Conservation (phyloP, 129 eudicot species). For the sunflower (Helianthus annuus) region DNA sequence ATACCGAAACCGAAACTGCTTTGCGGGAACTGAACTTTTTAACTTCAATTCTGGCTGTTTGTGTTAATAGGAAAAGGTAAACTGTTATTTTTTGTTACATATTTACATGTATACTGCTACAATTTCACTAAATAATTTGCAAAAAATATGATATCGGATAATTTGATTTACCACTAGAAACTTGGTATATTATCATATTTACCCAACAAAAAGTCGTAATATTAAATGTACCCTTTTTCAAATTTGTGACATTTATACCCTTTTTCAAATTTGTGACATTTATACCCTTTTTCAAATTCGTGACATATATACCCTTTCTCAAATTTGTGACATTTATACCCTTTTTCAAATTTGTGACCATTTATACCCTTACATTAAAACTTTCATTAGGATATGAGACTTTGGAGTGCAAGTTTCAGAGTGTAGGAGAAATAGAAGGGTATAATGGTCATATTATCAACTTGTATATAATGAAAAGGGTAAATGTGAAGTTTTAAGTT, state of each 20-base stretch:
- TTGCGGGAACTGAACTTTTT: conserved; percentile 79
- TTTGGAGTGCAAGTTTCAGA: neutral
- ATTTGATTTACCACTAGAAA: neutral
- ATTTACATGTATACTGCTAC: neutral
- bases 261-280: too few relatives aligned
- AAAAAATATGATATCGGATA: neutral
- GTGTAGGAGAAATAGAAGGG: too few relatives aligned
- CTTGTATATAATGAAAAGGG: neutral
- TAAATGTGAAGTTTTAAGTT: neutral
- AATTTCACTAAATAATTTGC: neutral
- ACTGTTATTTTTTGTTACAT: neutral
- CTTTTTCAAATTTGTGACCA: too few relatives aligned
- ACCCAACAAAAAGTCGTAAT: neutral
- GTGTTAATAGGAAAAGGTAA: conserved; percentile 80
- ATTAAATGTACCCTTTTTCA: neutral
- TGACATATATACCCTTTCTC: too few relatives aligned
- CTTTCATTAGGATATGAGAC: neutral
- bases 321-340: too few relatives aligned
- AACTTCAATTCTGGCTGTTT: conserved; percentile 89
- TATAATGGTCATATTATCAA: too few relatives aligned
- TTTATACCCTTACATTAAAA: too few relatives aligned
- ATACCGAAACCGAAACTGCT: conserved; percentile 68
- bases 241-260: neutral
- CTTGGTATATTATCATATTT: neutral
- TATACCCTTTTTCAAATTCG: too few relatives aligned